Base-by-base conservation (phyloP, 331 rosid species). In the Malus hybrid region DNA sequence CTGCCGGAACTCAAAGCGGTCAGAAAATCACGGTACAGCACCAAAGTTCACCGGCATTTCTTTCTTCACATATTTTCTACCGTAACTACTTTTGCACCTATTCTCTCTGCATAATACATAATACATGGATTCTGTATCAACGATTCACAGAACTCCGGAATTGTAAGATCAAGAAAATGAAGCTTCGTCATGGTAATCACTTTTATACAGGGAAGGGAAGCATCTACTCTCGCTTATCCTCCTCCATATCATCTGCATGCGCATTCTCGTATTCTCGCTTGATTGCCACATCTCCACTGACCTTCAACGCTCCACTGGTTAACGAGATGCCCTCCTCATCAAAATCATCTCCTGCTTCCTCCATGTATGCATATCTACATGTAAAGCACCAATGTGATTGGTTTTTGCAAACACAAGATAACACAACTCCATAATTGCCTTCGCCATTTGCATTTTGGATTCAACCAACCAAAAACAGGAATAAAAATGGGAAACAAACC, bases 241-340 rank as follows among this genome's bases (percentile, higher is more conserved):
- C 98, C 83, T 93, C 98, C 27, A 83, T 50, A 83, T 87, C 97
- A 82, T 91, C 97, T 39, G 83, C 90, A 34, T 69, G 76, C 32
- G 71, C 95, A 57, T 64, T 82, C 31, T 83, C 61, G 36, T 69
- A 86, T 73, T 89, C 97, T 19, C 87, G 71, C 54, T 85, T 91
- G 22, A 76, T 65, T 4, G 78, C 79, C 76, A 79, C 82, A 76
- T 92, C 97, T 24, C 79, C 92, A 52, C 80, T 80, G 73, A 79
- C 76, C 86, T 81, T 85, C 65, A 80, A 68, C 48, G 80, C 87
- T 46, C 88, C 78, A 57, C 91, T 82, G 27, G 97, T 91, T 81
- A 93, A 83, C 29, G 96, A 79, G 72, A 93, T 85, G 42, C 98
- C 98, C 85, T 93, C 98, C 76, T 93, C 98, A 19, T 93, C 97